These are phyloP conservation scores for Tetracladium setigerum DNA, from an alignment of 495 filamentous ascomycete species.

Conservation along the genomic window DNA sequence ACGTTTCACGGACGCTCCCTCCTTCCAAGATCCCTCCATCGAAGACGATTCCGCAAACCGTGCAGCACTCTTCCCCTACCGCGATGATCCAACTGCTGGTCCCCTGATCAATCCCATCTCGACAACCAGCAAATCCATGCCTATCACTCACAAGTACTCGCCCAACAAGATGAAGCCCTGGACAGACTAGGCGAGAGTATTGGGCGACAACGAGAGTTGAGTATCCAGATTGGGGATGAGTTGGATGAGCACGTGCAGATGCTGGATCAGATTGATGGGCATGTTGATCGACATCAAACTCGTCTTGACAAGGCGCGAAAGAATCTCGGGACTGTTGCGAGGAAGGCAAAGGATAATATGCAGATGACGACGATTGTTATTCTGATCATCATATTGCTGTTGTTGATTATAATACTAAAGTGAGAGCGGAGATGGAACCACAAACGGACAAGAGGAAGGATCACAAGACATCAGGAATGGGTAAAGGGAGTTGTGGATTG, in stretches of 20 bases:
- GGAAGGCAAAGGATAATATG: constrained; percentile 70
- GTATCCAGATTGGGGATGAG: constrained; percentile 94
- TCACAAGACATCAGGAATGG: not conserved
- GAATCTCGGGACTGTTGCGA: constrained; percentile 60
- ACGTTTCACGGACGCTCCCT: constrained; percentile 73
- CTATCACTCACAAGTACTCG: constrained; percentile 71
- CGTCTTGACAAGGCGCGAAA: constrained; percentile 67
- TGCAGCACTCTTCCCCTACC: constrained; percentile 61
- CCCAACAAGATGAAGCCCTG: constrained; percentile 88
- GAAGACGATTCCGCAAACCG: constrained; percentile 44
- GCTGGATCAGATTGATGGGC: constrained; percentile 79
- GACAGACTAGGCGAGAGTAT: constrained; percentile 80
- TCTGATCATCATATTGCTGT: constrained; percentile 67
- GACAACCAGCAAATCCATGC: constrained; percentile 81
- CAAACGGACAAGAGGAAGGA: not conserved
- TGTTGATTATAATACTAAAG: constrained; percentile 75
- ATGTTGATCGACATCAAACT: constrained; percentile 72
- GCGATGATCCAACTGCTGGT: constrained; percentile 36
- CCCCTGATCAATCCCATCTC: constrained; percentile 54
- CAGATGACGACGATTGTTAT: constrained; percentile 70
- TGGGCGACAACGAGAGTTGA: constrained; percentile 84
- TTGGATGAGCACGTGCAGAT: constrained; percentile 82
- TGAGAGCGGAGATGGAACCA: constrained; percentile 29
- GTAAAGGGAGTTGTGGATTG: not conserved
- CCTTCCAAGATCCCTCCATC: constrained; percentile 36